Evolutionary conservation across 2,329 filamentous ascomycete species (phyloP).

Genomic region (Aureobasidium sp.): DNA sequence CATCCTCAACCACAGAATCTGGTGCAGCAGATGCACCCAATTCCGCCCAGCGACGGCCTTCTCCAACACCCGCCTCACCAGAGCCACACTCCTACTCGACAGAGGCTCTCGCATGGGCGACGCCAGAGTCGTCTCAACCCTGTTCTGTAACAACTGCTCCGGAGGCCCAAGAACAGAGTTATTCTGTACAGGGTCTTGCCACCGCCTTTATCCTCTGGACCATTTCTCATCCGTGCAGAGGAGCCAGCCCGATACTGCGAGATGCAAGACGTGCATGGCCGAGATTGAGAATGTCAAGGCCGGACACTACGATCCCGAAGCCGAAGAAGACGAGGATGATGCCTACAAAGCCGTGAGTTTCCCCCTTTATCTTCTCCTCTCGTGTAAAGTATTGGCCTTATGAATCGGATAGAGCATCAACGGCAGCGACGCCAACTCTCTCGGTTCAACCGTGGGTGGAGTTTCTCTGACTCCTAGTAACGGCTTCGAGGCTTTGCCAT

Average conservation of each 20-base stretch:
- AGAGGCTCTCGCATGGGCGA: neutral
- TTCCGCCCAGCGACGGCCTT: neutral
- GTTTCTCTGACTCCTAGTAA: neutral
- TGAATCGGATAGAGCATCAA: neutral
- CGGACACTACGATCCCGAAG: neutral
- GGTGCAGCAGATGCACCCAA: neutral
- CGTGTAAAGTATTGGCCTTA: neutral
- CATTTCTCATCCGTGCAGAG: neutral
- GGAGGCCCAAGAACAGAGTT: neutral
- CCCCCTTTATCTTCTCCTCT: neutral
- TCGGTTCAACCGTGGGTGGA: neutral
- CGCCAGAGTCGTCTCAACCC: neutral
- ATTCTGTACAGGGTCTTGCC: neutral
- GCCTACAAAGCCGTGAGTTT: neutral
- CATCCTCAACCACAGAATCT: neutral
- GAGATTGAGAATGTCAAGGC: neutral
- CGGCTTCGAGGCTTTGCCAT: neutral
- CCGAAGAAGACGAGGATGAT: neutral
- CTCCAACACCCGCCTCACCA: neutral
- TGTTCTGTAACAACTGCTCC: constrained; percentile 2
- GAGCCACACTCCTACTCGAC: neutral
- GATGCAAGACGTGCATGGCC: neutral
- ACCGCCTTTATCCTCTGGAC: neutral
- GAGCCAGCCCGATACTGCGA: neutral
- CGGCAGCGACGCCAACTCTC: neutral